Evolutionary conservation across 257 asterid species (phyloP).

Genomic region (Solanum megistacrolobum): DNA sequence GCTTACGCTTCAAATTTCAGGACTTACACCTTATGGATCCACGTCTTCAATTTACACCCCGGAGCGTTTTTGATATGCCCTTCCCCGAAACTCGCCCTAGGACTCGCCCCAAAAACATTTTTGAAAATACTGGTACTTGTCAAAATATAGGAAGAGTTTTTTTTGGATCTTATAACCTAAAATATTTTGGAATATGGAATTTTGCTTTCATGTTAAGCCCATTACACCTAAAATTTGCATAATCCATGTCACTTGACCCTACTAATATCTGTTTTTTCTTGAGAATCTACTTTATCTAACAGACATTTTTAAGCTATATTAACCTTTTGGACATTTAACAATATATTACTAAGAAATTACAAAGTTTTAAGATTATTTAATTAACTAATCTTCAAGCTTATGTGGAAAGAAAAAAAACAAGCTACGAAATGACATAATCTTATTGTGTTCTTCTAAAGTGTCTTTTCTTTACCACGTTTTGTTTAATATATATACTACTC

Average conservation of each 20-base stretch:
- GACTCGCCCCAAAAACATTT: no score
- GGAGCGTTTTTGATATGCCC: fast-evolving
- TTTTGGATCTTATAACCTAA: neutral
- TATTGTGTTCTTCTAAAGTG: neutral
- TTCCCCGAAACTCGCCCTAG: no score
- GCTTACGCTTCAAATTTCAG: no score
- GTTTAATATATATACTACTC: neutral
- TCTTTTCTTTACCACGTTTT: neutral
- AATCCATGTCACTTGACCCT: neutral
- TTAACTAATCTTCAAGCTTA: neutral
- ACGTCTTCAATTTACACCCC: no score
- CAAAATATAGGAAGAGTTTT: neutral
- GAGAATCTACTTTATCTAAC: neutral
- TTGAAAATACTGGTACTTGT: neutral
- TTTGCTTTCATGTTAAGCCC: neutral
- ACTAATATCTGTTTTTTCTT: neutral
- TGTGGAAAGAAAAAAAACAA: neutral
- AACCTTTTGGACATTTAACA: neutral
- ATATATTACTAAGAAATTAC: neutral
- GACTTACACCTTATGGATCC: no score
- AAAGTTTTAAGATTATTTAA: neutral
- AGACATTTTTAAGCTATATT: neutral
- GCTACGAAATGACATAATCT: neutral
- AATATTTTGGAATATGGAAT: neutral
- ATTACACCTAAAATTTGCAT: neutral